phyloP scores from a whole-genome alignment of 2,329 filamentous ascomycete genomes.

The Apiospora pterosperma region DNA sequence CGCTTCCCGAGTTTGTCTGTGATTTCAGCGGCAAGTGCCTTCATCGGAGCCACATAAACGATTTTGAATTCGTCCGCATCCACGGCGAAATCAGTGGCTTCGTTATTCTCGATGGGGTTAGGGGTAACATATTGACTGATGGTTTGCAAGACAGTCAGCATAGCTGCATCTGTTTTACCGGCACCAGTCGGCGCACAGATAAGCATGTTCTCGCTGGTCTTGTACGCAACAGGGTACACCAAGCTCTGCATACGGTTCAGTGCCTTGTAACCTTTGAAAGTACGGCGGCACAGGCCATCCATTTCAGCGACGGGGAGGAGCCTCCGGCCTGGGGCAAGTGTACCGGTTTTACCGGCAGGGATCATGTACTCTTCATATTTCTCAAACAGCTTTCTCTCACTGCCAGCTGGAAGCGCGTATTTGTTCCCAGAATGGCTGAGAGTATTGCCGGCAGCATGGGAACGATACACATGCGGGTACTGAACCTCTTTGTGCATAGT shows the following conservation, averaged over 20 bases:
- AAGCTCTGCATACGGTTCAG: conserved; percentile 98
- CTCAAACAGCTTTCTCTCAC: conserved; percentile 63
- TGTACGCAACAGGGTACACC: conserved; percentile 92
- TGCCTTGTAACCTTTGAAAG: conserved; percentile 89
- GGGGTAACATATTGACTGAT: conserved; percentile 82
- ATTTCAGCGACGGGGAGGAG: conserved; percentile 77
- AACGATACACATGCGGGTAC: conserved; percentile 92
- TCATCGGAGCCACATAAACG: conserved; percentile 98
- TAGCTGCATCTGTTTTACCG: conserved; percentile 97
- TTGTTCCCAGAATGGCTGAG: conserved; percentile 76
- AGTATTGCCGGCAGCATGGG: conserved; percentile 80
- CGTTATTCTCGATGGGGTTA: conserved; percentile 70
- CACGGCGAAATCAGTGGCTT: conserved; percentile 77
- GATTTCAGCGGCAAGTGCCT: conserved; percentile 92
- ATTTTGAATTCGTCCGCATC: conserved; percentile 91
- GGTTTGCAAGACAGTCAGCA: conserved; percentile 91
- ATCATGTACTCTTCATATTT: conserved; percentile 89
- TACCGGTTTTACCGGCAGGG: conserved; percentile 77
- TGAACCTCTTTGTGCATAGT: conserved; percentile 69
- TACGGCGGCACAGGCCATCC: conserved; percentile 85
- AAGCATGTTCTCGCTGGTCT: conserved; percentile 96
- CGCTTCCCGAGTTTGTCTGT: conserved; percentile 91
- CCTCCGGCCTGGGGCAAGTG: conserved; percentile 67
- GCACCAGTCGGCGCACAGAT: conserved; percentile 97
- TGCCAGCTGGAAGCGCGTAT: conserved; percentile 78